phyloP scores from a whole-genome alignment of 2,329 filamentous ascomycete species.

The Botrytis pseudocinerea region DNA sequence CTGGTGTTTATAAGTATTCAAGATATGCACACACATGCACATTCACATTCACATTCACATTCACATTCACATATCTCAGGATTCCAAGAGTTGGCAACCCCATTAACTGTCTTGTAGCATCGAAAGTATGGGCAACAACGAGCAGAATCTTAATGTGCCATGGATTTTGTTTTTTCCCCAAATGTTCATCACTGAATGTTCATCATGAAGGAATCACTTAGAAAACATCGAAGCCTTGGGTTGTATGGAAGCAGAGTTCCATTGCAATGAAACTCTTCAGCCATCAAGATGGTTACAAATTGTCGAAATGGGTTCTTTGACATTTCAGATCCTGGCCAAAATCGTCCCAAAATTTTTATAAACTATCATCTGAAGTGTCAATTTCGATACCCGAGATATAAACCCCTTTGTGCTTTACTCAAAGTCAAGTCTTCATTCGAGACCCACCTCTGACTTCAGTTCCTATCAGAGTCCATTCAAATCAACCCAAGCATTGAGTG shows the following conservation, averaged over 20 bases:
- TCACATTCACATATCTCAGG: neutral
- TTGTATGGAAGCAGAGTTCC: neutral
- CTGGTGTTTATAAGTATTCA: neutral
- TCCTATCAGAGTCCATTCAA: neutral
- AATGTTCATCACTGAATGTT: neutral
- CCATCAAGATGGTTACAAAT: neutral
- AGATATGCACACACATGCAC: neutral
- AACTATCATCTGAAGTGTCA: neutral
- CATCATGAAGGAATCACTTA: neutral
- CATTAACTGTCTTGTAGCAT: neutral
- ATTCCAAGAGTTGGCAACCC: neutral
- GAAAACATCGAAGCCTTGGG: rapidly evolving
- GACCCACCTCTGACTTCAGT: neutral
- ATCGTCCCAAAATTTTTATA: too few relatives aligned
- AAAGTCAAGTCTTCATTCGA: neutral
- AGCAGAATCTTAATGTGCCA: neutral
- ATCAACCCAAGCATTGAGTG: neutral
- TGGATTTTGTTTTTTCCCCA: too few relatives aligned
- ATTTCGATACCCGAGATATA: neutral
- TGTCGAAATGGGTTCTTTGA: neutral
- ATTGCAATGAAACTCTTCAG: neutral
- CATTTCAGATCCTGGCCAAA: neutral
- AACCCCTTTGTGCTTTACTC: neutral
- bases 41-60: neutral
- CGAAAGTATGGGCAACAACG: neutral